These are phyloP conservation scores for Suillus decipiens DNA, from an alignment of 768 basidiomycete species.

Conservation along the genomic window DNA sequence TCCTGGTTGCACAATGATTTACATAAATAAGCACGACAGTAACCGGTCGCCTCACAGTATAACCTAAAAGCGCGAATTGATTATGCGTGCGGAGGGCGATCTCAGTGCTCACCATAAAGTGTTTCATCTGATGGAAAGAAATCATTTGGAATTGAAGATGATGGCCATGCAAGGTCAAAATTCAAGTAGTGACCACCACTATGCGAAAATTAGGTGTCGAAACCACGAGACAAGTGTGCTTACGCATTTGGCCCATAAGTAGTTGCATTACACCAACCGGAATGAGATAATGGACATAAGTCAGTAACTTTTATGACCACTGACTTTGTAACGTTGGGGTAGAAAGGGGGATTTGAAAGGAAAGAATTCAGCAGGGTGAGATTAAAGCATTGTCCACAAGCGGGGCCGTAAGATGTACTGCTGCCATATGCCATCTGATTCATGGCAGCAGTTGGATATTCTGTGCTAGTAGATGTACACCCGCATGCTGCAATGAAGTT, in stretches of 20 bases:
- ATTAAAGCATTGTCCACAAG: conserved; percentile 79
- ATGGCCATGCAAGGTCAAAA: conserved; percentile 83
- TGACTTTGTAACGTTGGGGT: conserved; percentile 57
- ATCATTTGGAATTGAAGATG: conserved; percentile 61
- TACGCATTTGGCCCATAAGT: conserved; percentile 61
- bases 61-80: conserved; percentile 36
- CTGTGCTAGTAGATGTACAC: conserved; percentile 64
- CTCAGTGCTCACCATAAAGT: conserved; percentile 53
- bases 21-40: not conserved
- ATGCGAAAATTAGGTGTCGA: conserved; percentile 9
- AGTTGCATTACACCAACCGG: conserved; percentile 76
- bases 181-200: conserved; percentile 74
- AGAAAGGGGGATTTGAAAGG: conserved; percentile 66
- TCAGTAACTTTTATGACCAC: conserved; percentile 81
- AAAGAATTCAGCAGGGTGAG: conserved; percentile 73
- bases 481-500: conserved; percentile 69
- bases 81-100: conserved; percentile 14
- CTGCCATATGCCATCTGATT: conserved; percentile 82
- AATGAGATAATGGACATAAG: conserved; percentile 63
- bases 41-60: conserved; percentile 33
- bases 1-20: conserved; percentile 45
- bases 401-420: conserved; percentile 68
- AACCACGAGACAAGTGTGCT: conserved; percentile 25
- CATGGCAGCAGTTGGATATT: conserved; percentile 78
- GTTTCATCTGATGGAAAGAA: conserved; percentile 76